phyloP scores from a whole-genome alignment of 306 rosid genomes.

The Amphicarpaea edgeworthii region DNA sequence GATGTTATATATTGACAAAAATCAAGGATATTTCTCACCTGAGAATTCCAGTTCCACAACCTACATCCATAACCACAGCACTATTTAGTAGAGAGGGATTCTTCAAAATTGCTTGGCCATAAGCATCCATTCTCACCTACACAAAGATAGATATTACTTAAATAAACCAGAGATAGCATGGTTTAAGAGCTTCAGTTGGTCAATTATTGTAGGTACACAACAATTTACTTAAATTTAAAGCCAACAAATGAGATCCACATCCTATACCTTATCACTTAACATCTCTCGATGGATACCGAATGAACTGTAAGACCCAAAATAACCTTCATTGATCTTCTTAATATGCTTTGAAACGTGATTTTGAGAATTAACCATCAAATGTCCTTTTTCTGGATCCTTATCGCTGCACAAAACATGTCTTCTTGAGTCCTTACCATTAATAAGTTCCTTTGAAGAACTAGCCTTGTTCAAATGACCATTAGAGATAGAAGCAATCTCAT shows the following conservation, averaged over 20 bases:
- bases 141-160: slow-evolving; percentile 34
- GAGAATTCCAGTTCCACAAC: slow-evolving; percentile 94
- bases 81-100: slow-evolving; percentile 81
- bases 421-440: slow-evolving; percentile 49
- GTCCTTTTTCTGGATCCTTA: slow-evolving; percentile 45
- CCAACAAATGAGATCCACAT: slow-evolving; percentile 29
- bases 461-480: slow-evolving; percentile 44
- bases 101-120: slow-evolving; percentile 78
- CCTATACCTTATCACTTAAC: slow-evolving; percentile 87
- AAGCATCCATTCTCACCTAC: slow-evolving; percentile 93
- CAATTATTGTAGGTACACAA: slow-evolving; percentile 22
- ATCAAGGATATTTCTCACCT: slow-evolving; percentile 65
- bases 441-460: slow-evolving; percentile 50
- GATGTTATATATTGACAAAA: slow-evolving; percentile 11
- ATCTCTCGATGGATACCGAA: slow-evolving; percentile 96
- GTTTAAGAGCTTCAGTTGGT: slow-evolving; percentile 10
- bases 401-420: slow-evolving; percentile 47
- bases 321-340: slow-evolving; percentile 75
- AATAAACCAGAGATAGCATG: slow-evolving; percentile 18
- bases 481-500: slow-evolving; percentile 47
- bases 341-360: slow-evolving; percentile 61
- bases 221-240: slow-evolving; percentile 33
- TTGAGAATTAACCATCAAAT: slow-evolving; percentile 51
- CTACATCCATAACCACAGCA: slow-evolving; percentile 90
- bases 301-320: slow-evolving; percentile 91